Conservation (phyloP, 192 early-diverging fungal genomes). For the Phlyctochytrium arcticum region DNA sequence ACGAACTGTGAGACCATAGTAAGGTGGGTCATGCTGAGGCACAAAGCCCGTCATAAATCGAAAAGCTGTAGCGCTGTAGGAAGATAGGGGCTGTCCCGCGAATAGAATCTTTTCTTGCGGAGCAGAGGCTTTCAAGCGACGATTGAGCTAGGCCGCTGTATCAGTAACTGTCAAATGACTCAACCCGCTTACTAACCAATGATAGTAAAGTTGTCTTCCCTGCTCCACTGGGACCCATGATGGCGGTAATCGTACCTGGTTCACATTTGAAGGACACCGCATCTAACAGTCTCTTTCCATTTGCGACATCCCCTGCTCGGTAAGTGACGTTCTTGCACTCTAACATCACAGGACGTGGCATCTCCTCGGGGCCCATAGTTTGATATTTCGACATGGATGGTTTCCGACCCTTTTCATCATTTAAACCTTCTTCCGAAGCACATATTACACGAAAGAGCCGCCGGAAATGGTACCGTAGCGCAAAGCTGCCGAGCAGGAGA, state of each 20-base stretch:
- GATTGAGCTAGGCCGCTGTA: slow-evolving; percentile 2
- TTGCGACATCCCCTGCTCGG: not conserved
- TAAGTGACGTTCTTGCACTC: slow-evolving; percentile 19
- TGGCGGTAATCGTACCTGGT: slow-evolving; percentile 29
- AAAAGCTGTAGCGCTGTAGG: slow-evolving; percentile 2
- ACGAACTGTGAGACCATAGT: slow-evolving; percentile 33
- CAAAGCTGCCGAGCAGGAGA: not conserved
- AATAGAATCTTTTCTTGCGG: slow-evolving; percentile 10
- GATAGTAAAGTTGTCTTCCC: slow-evolving; percentile 32
- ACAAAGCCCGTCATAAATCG: slow-evolving; percentile 30
- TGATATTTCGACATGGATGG: not conserved
- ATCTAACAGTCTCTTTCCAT: slow-evolving; percentile 18
- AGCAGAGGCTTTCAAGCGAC: not conserved
- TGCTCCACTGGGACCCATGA: slow-evolving; percentile 32
- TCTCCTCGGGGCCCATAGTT: slow-evolving; percentile 1
- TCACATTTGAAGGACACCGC: slow-evolving; percentile 13
- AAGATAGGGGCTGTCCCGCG: slow-evolving; percentile 5
- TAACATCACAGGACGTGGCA: slow-evolving; percentile 13
- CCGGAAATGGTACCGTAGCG: not conserved
- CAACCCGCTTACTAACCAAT: slow-evolving; percentile 3
- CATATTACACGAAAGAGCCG: slow-evolving; percentile 6
- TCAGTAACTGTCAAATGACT: not conserved
- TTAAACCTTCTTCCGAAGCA: not conserved
- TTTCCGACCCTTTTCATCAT: not conserved
- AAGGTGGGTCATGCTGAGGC: slow-evolving; percentile 31